Conservation (phyloP, 768 basidiomycete genomes). For the Lanmaoa rubissima region DNA sequence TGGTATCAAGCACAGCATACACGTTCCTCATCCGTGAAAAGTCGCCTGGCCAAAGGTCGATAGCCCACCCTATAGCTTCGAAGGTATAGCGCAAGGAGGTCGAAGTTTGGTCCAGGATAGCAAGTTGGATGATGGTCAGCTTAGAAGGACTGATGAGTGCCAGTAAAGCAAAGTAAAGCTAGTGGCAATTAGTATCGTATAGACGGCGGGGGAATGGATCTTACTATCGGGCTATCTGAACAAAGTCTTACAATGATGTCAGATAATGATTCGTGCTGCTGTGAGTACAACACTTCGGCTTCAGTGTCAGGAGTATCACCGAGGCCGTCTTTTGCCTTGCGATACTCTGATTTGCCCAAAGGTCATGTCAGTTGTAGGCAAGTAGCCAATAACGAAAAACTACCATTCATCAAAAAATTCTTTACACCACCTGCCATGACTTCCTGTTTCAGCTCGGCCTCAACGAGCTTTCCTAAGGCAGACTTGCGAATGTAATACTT, state of each 20-base stretch:
- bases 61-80: conserved; percentile 2
- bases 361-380: not conserved
- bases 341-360: conserved; percentile 18
- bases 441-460: conserved; percentile 16
- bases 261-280: not conserved
- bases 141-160: conserved; percentile 26
- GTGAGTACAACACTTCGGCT: conserved; percentile 14
- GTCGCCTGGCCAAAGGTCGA: conserved; percentile 9
- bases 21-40: conserved; percentile 23
- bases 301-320: conserved; percentile 11
- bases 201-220: not conserved
- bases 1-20: conserved; percentile 19
- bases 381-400: not conserved
- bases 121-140: conserved; percentile 31
- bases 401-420: conserved; percentile 5
- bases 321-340: conserved; percentile 18
- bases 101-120: conserved; percentile 29
- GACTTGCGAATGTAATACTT: conserved; percentile 22
- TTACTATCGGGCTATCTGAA: conserved; percentile 19
- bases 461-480: conserved; percentile 12
- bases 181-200: not conserved
- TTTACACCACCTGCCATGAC: conserved; percentile 5
- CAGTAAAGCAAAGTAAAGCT: conserved; percentile 32
- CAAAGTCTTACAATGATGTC: conserved; percentile 9
- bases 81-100: conserved; percentile 25